Percentiles rank a stretch among this genome's conserved stretches.
These are phyloP conservation scores for Lathyrus sativus DNA, from an alignment of 306 rosid species.

Conservation along the genomic window DNA sequence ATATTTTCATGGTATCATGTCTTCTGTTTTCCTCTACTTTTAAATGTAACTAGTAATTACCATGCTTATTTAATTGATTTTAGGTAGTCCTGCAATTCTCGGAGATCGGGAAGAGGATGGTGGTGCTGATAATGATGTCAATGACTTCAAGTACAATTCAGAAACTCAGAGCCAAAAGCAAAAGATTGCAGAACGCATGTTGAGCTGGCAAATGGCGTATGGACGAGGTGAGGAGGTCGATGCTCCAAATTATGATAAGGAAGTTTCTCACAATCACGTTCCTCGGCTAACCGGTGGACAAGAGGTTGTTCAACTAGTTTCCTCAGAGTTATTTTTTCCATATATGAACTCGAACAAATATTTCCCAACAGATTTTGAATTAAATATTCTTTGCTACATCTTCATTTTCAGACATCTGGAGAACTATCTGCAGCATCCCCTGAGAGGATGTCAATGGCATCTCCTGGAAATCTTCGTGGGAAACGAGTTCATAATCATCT, in stretches of 20 bases:
- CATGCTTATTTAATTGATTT: conserved; percentile 39
- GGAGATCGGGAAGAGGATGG: conserved; percentile 80
- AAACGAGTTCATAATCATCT: conserved; percentile 65
- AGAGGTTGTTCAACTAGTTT: conserved; percentile 60
- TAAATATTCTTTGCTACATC: conserved; percentile 7
- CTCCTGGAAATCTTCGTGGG: conserved; percentile 73
- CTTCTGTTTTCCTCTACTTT: conserved; percentile 10
- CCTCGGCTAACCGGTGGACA: conserved; percentile 61
- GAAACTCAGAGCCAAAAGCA: conserved; percentile 84
- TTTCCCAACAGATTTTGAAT: conserved; percentile 9
- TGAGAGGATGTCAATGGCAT: conserved; percentile 82
- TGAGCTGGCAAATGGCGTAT: conserved; percentile 84
- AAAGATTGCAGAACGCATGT: conserved; percentile 87
- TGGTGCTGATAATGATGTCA: conserved; percentile 59
- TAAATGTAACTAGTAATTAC: conserved; percentile 18
- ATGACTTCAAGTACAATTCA: conserved; percentile 69
- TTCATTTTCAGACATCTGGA: conserved; percentile 74
- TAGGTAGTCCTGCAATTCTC: conserved; percentile 85
- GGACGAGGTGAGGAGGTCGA: conserved; percentile 68
- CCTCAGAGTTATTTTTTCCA: conserved; percentile 3
- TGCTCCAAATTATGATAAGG: conserved; percentile 80
- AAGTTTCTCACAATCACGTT: conserved; percentile 75
- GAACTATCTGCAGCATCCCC: conserved; percentile 96
- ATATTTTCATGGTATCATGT: conserved; percentile 23
- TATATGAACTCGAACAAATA: not conserved